Percentiles rank a stretch among this genome's conserved stretches.
These are phyloP conservation scores for Aureobasidium musti DNA, from an alignment of 2,329 filamentous ascomycete genomes.

Conservation along the genomic window DNA sequence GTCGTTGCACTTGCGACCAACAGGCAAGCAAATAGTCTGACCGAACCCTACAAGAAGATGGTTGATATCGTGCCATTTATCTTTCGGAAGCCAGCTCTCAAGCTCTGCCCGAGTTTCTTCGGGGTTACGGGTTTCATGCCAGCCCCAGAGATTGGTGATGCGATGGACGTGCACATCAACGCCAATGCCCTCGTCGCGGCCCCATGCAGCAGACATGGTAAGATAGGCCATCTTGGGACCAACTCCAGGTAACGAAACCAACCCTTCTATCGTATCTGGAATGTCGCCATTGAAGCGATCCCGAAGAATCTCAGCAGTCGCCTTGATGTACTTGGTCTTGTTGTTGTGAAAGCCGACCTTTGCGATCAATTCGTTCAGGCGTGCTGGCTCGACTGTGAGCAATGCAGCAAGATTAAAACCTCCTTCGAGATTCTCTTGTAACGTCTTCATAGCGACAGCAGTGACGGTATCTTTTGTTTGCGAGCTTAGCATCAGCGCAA, in stretches of 20 bases:
- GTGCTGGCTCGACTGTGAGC: slow-evolving; percentile 66
- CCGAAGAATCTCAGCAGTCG: slow-evolving; percentile 69
- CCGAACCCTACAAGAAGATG: slow-evolving; percentile 83
- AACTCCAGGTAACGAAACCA: slow-evolving; percentile 79
- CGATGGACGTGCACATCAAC: slow-evolving; percentile 95
- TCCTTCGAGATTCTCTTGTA: slow-evolving; percentile 72
- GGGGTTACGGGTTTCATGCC: slow-evolving; percentile 77
- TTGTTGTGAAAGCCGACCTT: slow-evolving; percentile 94
- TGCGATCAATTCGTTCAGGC: slow-evolving; percentile 73
- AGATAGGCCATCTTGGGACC: slow-evolving; percentile 95
- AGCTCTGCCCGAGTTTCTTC: slow-evolving; percentile 77
- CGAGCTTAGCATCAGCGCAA: slow-evolving; percentile 85
- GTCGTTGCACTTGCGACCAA: slow-evolving; percentile 78
- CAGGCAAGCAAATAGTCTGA: slow-evolving; percentile 80
- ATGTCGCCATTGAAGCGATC: slow-evolving; percentile 75
- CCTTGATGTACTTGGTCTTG: slow-evolving; percentile 79
- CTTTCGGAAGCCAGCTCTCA: slow-evolving; percentile 78
- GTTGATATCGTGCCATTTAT: slow-evolving; percentile 92
- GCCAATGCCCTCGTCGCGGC: slow-evolving; percentile 73
- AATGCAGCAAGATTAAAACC: slow-evolving; percentile 75
- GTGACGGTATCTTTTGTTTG: slow-evolving; percentile 95
- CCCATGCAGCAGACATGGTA: slow-evolving; percentile 76
- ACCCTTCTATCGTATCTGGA: slow-evolving; percentile 71
- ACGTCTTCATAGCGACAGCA: slow-evolving; percentile 74
- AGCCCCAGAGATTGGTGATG: slow-evolving; percentile 92